Conservation (phyloP, 441 rosid species). For the Erysimum cheiri region DNA sequence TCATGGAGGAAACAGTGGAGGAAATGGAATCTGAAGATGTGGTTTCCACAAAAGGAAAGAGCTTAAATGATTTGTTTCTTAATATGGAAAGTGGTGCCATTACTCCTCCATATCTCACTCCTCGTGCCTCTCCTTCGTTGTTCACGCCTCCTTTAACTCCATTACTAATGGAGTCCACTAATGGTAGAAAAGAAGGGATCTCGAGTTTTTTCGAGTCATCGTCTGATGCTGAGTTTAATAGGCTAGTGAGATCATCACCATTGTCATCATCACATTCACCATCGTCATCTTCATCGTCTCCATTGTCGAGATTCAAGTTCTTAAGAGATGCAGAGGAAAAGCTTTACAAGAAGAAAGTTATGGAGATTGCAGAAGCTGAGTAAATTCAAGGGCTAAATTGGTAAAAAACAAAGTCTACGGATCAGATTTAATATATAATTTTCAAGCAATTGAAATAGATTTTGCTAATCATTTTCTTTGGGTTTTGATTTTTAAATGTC, state of each 20-base stretch:
- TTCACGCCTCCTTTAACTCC: slow-evolving; percentile 93
- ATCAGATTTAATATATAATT: neutral
- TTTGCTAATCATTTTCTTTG: no score
- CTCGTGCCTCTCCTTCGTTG: slow-evolving; percentile 84
- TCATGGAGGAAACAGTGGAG: slow-evolving; percentile 86
- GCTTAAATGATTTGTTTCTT: slow-evolving; percentile 72
- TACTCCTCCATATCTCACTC: slow-evolving; percentile 83
- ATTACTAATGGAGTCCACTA: slow-evolving; percentile 39
- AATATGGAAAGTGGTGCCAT: slow-evolving; percentile 59
- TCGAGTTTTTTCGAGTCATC: slow-evolving; percentile 63
- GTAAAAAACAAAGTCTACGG: slow-evolving; percentile 18
- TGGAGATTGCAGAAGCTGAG: slow-evolving; percentile 55
- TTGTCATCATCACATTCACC: slow-evolving; percentile 38
- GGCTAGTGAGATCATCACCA: slow-evolving; percentile 54
- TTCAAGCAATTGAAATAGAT: no score
- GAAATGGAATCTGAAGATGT: slow-evolving; percentile 90
- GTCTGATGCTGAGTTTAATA: slow-evolving; percentile 75
- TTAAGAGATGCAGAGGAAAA: slow-evolving; percentile 93
- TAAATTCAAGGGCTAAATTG: slow-evolving; percentile 31
- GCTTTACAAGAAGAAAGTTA: slow-evolving; percentile 49
- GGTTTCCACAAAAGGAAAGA: slow-evolving; percentile 66
- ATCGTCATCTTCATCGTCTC: slow-evolving; percentile 49
- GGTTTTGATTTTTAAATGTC: no score
- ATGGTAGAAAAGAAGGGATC: slow-evolving; percentile 42
- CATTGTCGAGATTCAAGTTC: slow-evolving; percentile 91